phyloP scores from a whole-genome alignment of 2,329 filamentous ascomycete genomes.

The Penicillium sp. region DNA sequence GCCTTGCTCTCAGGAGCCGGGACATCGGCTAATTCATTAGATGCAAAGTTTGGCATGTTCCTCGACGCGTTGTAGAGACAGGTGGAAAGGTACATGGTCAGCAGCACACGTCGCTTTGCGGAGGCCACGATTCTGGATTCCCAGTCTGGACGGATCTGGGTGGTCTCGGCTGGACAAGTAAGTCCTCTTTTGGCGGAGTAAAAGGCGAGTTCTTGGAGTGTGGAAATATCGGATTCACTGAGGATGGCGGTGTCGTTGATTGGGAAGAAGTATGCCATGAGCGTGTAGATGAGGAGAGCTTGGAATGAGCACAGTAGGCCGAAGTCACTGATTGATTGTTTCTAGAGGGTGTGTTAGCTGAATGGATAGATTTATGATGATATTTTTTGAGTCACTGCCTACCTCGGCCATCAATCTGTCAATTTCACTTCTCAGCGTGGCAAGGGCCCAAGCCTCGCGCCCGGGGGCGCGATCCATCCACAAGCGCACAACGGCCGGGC shows the following conservation, averaged over 20 bases:
- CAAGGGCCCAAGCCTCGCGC: background rate
- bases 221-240: background rate
- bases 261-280: background rate
- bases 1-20: background rate
- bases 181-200: background rate
- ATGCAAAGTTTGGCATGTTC: background rate
- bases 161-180: background rate
- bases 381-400: background rate
- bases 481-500: background rate
- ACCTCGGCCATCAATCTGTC: background rate
- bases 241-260: background rate
- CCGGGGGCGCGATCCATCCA: background rate
- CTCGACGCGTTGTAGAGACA: background rate
- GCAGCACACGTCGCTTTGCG: background rate
- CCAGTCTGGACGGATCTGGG: background rate
- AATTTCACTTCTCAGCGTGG: background rate
- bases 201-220: background rate
- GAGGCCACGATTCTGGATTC: constrained; percentile 1
- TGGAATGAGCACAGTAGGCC: constrained; percentile 2
- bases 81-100: background rate
- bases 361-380: background rate
- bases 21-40: background rate
- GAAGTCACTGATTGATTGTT: background rate
- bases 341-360: background rate
- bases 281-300: background rate